Conservation (phyloP, 257 asterid genomes). For the Ilex aquifolium region DNA sequence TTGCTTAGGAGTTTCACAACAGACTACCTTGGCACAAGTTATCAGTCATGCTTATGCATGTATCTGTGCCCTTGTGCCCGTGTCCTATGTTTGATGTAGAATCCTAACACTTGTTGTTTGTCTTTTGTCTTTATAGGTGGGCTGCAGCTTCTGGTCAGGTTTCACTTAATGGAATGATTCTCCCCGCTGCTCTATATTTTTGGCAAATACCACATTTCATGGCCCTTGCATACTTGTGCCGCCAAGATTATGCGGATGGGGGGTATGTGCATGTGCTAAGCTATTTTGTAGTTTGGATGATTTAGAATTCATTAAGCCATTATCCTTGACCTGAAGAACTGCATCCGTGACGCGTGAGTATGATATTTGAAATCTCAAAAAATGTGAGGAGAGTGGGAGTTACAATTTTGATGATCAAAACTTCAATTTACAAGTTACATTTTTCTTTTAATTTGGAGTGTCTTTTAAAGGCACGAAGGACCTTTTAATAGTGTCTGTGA, state of each 20-base stretch:
- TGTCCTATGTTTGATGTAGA: background rate
- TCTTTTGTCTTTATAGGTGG: constrained; percentile 42
- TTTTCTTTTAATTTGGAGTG: background rate
- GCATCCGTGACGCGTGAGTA: background rate
- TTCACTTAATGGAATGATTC: constrained; percentile 66
- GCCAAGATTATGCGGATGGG: constrained; percentile 93
- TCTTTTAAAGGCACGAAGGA: too few species aligned
- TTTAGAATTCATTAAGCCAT: background rate
- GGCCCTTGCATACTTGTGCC: constrained; percentile 97
- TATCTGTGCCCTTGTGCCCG: background rate
- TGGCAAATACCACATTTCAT: constrained; percentile 99
- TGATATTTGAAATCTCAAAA: too few species aligned
- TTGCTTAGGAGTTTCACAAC: background rate
- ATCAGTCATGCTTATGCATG: too few species aligned
- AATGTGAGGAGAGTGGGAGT: background rate
- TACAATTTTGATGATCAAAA: background rate
- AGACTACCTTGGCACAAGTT: background rate
- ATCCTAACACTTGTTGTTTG: background rate
- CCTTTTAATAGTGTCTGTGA: too few species aligned
- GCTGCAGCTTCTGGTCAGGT: constrained; percentile 89
- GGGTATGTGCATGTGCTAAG: constrained; percentile 42
- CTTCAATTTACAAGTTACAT: background rate
- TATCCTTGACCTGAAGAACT: background rate
- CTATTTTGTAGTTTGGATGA: background rate
- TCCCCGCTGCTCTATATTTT: constrained; percentile 92